phyloP scores from a whole-genome alignment of 441 rosid species.

The Populus hybrid region DNA sequence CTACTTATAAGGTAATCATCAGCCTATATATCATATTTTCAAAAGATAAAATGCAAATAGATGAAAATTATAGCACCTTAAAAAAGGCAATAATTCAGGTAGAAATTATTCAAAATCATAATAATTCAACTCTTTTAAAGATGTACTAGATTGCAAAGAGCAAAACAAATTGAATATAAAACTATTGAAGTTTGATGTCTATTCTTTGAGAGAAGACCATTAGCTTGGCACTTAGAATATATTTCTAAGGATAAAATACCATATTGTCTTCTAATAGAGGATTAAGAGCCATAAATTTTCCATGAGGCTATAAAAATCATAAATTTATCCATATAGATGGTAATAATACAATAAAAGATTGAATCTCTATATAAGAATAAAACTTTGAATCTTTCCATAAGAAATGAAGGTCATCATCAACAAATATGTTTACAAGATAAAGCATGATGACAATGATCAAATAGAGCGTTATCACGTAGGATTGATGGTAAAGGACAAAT shows the following conservation, averaged over 20 bases:
- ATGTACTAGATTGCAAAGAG: background rate
- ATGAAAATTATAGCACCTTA: background rate
- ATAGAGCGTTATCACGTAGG: conserved; percentile 14
- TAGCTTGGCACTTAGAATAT: conserved; percentile 9
- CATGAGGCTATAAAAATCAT: background rate
- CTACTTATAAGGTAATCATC: background rate
- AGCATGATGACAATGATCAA: conserved; percentile 4
- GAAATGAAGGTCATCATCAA: conserved; percentile 5
- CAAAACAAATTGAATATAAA: too few relatives aligned
- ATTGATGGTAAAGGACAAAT: background rate
- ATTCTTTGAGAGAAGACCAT: background rate
- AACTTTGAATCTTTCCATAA: background rate
- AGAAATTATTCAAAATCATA: background rate
- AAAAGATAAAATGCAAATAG: background rate
- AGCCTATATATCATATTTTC: background rate
- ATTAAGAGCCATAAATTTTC: conserved; percentile 9
- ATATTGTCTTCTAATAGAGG: conserved; percentile 8
- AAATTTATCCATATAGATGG: background rate
- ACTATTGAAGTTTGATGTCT: background rate
- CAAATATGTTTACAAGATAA: conserved; percentile 12
- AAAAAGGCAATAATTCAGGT: background rate
- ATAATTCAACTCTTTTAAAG: background rate
- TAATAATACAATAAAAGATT: background rate
- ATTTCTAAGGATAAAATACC: background rate
- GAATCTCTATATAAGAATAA: background rate